A percentile compares a stretch with the other conserved stretches of the same genome.
These are phyloP conservation scores for Erysiphe pulchra DNA, from an alignment of 2,329 filamentous ascomycete genomes.

Conservation along the genomic window DNA sequence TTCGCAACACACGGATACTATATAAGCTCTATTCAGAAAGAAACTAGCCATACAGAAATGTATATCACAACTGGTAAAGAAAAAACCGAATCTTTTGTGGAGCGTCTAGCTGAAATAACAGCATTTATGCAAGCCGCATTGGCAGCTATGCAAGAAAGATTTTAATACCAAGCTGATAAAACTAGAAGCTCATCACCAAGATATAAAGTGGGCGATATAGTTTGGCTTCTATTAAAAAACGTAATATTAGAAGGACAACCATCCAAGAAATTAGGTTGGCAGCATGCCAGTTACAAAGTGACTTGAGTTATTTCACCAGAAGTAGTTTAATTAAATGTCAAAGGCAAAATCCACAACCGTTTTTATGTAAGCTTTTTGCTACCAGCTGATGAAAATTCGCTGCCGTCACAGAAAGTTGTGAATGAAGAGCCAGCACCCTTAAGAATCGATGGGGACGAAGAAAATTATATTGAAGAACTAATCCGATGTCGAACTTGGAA, in stretches of 20 bases:
- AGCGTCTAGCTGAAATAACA: neutral
- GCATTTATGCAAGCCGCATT: neutral
- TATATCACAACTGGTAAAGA: neutral
- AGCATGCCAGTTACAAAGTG: neutral
- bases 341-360: neutral
- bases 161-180: too few relatives aligned
- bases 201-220: too few relatives aligned
- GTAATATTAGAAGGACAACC: neutral
- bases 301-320: neutral
- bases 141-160: neutral
- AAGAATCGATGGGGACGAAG: neutral
- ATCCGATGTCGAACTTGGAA: neutral
- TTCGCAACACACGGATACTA: slow-evolving; percentile 1
- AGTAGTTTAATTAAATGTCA: neutral
- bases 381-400: neutral
- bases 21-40: neutral
- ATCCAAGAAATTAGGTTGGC: neutral
- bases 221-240: neutral
- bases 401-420: neutral
- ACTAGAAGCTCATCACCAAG: too few relatives aligned
- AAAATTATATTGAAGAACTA: neutral
- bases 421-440: neutral
- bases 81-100: neutral
- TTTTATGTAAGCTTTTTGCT: neutral
- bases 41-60: neutral